Base-by-base conservation (phyloP, 164 flowering plant genomes). In the Kalanchoe fedtschenkoi region DNA sequence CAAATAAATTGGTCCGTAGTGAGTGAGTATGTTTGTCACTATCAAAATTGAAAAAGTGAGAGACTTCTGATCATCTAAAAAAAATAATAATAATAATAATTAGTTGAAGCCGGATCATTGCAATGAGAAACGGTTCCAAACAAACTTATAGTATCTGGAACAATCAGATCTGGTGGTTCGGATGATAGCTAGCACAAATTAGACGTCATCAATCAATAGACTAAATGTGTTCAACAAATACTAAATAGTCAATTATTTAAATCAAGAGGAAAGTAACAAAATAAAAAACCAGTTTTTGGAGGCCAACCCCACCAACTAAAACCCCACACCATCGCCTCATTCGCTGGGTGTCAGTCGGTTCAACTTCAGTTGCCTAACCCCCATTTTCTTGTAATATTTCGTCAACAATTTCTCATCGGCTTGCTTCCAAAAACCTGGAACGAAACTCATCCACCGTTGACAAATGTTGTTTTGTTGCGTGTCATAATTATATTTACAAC, bases 231-330 rank as follows among this genome's bases (percentile, higher is more conserved):
- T 51, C 32, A 51, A 51, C 56, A 26, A 51, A 51, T 16, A 51
- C 32, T 8, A 37, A 6, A 9, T 24, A 26, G 13, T 58, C n/a
- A n/a, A 24, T 19, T n/a, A n/a, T n/a, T n/a, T n/a, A n/a, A 33
- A 19, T 33, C 28, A 58, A 58, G 39, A 33, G 33, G 30, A 14
- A 15, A 34, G 17, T 58, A 5, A 33, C n/a, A n/a, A n/a, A 1
- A 37, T 41, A 24, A 26, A 4, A 26, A 13, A 15, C 41, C 61
- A 33, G 28, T 4, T 28, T 37, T 58, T 58, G 61, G 61, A 58
- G 21, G 61, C 61, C 61, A 58, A 34, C 61, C 41, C 24, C 61
- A 58, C 41, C 42, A n/a, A 58, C 42, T 22, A 17, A 3, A 47
- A 47, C 54, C 54, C 54, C 54, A 47, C 54, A 47, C 28, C 26